Evolutionary conservation across 1,139 yeast species (phyloP), one percentile per base, ranked within the genome.

Genomic region (Candida sanyaensis): DNA sequence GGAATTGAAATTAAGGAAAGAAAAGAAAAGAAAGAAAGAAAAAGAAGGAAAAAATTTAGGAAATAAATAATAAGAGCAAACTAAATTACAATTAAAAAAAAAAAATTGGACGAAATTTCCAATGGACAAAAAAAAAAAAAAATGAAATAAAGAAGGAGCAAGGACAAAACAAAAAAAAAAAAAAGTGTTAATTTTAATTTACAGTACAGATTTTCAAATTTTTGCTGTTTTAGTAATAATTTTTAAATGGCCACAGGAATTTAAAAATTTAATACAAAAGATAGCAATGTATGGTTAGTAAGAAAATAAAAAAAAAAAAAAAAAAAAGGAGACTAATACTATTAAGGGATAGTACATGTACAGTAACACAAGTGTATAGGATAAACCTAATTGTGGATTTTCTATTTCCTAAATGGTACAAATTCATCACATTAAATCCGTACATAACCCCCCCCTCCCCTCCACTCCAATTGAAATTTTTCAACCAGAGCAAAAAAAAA

Each of bases 1-100:
- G 11, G 11, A 11, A 93, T 92, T 59, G 51, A 37, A 33, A 39
- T 23, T 24, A 36, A 27, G 17, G 12, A 26, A 46, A 42, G 32
- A 33, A 28, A 36, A 12, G 42, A 34, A 33, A n/a, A 37, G 39
- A 24, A 34, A 47, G 32, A 38, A 34, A 32, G 27, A 33, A 43
- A 40, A 42, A 31, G 34, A 30, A 12, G 23, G 29, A 23, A 37
- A 38, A 28, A 32, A 37, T 34, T 33, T 29, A 33, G 30, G 34
- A 21, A 28, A 37, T 17, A 29, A 36, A 34, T 31, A 32, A 29
- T 37, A 36, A 31, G 37, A 32, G n/a, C 11, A 17, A 38, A 6
- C n/a, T 24, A 42, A 23, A 33, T 17, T 17, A n/a, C n/a, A n/a
- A n/a, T n/a, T n/a, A n/a, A 17, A 29, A 24, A 36, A 42, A 41